These are phyloP conservation scores for Melampsora abietis-canadensis DNA, from an alignment of 1,284 basidiomycete species.

Conservation along the genomic window DNA sequence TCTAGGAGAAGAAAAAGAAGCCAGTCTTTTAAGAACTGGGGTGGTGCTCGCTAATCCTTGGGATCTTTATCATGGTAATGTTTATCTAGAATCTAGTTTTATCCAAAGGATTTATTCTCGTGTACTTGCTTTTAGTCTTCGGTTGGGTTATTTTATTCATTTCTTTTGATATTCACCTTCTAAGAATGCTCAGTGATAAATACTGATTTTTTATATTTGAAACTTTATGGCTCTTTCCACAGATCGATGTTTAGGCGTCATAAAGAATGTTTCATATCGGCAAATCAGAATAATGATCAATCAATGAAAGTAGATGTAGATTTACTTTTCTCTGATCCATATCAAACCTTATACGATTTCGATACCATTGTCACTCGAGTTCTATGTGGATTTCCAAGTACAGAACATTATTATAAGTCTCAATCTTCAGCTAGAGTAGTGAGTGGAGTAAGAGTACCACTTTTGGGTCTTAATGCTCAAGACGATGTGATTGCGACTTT, in stretches of 20 bases:
- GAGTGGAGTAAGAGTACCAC: slow-evolving; percentile 49
- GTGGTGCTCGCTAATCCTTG: slow-evolving; percentile 78
- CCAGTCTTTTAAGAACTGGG: slow-evolving; percentile 70
- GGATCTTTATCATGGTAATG: slow-evolving; percentile 56
- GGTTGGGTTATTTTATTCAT: slow-evolving; percentile 17
- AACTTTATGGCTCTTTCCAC: neutral
- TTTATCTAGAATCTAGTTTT: slow-evolving; percentile 45
- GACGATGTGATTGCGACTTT: slow-evolving; percentile 83
- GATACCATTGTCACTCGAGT: slow-evolving; percentile 66
- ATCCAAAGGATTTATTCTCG: slow-evolving; percentile 46
- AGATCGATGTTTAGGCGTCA: slow-evolving; percentile 65
- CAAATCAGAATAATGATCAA: neutral
- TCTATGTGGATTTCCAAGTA: slow-evolving; percentile 71
- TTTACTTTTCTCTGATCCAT: slow-evolving; percentile 47
- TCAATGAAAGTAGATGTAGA: slow-evolving; percentile 47
- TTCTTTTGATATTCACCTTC: neutral
- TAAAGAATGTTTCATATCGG: slow-evolving; percentile 46
- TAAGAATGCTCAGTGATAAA: too few species aligned
- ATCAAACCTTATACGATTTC: slow-evolving; percentile 53
- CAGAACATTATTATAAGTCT: slow-evolving; percentile 71
- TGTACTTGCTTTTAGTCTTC: slow-evolving; percentile 50
- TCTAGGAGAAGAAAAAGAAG: slow-evolving; percentile 77
- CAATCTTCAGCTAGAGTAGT: slow-evolving; percentile 49
- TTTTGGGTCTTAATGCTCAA: slow-evolving; percentile 77
- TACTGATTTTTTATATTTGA: too few species aligned